These are phyloP conservation scores for Fusarium sp. DNA, from an alignment of 2,329 filamentous ascomycete species.

Conservation along the genomic window DNA sequence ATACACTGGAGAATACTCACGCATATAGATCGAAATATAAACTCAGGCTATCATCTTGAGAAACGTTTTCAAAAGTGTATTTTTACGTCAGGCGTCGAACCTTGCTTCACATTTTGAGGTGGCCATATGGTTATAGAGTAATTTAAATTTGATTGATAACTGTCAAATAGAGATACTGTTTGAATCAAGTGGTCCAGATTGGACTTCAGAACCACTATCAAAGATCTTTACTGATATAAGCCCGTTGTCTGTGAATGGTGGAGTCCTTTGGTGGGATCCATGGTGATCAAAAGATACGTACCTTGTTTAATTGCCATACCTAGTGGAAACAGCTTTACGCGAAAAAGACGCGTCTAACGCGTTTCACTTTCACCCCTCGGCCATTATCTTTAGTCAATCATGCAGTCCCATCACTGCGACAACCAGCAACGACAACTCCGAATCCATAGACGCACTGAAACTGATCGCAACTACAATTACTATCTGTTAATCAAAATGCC, in stretches of 20 bases:
- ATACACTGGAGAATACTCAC: constrained; percentile 24
- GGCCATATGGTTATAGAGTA: neutral
- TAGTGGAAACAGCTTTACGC: constrained; percentile 43
- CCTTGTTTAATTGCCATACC: neutral
- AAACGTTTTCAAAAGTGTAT: neutral
- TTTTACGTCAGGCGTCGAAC: neutral
- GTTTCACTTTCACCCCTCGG: constrained; percentile 29
- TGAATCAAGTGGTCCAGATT: too few relatives aligned
- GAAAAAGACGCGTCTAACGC: constrained; percentile 42
- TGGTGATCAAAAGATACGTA: constrained; percentile 24
- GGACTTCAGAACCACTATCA: too few relatives aligned
- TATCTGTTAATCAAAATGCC: constrained; percentile 27
- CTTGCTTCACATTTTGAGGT: neutral
- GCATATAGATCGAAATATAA: constrained; percentile 30
- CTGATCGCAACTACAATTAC: neutral
- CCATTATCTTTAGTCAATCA: constrained; percentile 18
- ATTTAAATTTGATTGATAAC: neutral
- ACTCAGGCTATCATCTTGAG: neutral
- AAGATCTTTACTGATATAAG: neutral
- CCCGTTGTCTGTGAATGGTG: neutral
- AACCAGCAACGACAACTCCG: constrained; percentile 22
- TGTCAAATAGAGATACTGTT: neutral
- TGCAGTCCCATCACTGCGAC: constrained; percentile 39
- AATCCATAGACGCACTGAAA: neutral
- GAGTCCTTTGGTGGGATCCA: neutral